phyloP scores from a whole-genome alignment of 495 filamentous ascomycete genomes.

The Aspergillus baeticus region DNA sequence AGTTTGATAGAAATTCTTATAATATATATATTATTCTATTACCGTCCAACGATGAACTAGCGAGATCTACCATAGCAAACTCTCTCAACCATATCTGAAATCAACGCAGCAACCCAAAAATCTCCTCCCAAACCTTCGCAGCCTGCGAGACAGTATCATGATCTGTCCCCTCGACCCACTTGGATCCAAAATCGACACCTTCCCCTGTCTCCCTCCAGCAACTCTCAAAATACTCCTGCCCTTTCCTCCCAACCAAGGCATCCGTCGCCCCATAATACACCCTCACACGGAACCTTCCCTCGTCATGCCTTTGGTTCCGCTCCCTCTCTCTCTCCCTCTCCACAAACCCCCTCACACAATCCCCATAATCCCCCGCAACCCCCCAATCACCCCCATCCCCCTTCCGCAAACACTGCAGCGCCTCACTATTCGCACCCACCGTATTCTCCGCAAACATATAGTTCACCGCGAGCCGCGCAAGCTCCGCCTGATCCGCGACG shows the following conservation, averaged over 20 bases:
- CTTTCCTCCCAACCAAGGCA: constrained; percentile 29
- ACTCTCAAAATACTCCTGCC: constrained; percentile 30
- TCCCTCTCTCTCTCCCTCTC: not conserved
- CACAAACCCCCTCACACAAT: constrained; percentile 20
- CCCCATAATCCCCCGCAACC: constrained; percentile 28
- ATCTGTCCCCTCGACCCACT: constrained; percentile 19
- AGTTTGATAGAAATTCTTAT: too few species aligned
- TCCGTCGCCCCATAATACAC: constrained; percentile 30
- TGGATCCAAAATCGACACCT: constrained; percentile 19
- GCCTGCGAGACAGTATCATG: constrained; percentile 31
- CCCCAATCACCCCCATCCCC: constrained; percentile 24
- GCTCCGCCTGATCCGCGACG: constrained; percentile 19
- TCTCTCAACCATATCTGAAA: too few species aligned
- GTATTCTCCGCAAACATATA: constrained; percentile 29
- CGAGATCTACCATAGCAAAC: too few species aligned
- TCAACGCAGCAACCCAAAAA: not conserved
- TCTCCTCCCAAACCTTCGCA: constrained; percentile 21
- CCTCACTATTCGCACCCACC: constrained; percentile 34
- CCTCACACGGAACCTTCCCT: constrained; percentile 11
- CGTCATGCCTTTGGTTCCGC: not conserved
- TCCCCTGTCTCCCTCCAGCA: constrained; percentile 25
- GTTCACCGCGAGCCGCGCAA: constrained; percentile 15
- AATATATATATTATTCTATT: too few species aligned
- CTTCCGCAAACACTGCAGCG: constrained; percentile 31
- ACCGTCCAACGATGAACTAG: too few species aligned